Base-by-base conservation (phyloP, 805 yeast species). In the Myxozyma vanderwaltii region DNA sequence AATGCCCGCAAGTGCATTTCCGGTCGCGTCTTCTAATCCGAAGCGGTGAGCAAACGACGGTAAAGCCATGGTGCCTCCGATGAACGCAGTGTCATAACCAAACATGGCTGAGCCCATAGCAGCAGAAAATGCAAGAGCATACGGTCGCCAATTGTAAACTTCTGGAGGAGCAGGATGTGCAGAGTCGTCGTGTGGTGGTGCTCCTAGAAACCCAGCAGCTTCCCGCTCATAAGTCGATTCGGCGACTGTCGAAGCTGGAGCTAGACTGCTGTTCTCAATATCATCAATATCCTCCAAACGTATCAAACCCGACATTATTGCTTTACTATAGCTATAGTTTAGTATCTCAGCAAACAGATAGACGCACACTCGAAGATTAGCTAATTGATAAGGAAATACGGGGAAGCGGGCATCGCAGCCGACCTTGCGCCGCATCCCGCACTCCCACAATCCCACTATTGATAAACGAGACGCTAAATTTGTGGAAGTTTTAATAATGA, bases 51-150 rank as follows among this genome's bases (percentile, higher is more conserved):
- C 27, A 26, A 58, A 58, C 13, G 63, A 51, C 5, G 54, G 46
- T 92, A 90, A 88, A 63, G 89, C 92, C 55, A 86, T 71, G 4
- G 89, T 75, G 63, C 88, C 89, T 70, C 89, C 89, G 53, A 89
- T 86, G 50, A 89, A 75, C 1, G 96, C 96, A 0, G 97, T 90
- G 72, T 90, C 96, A 70, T 89, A 90, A 1, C 96, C 96, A 46
- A 54, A 47, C 58, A 54, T 54, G 21, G 52, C 58, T 5, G 58
- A 54, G 4, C 52, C 58, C 58, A 54, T 54, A 6, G 58, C 52
- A 24, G 58, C 58, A 13, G 58, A 36, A 5, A 54, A 19, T 12
- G 58, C 58, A n/a, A 54, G 51, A 2, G 26, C 40, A 36, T 47
- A 54, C 7, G 58, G 58, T 29, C 58, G 26, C 51, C 52, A 46